Conservation (phyloP, 805 yeast genomes). For the Metschnikowia peoriensis region DNA sequence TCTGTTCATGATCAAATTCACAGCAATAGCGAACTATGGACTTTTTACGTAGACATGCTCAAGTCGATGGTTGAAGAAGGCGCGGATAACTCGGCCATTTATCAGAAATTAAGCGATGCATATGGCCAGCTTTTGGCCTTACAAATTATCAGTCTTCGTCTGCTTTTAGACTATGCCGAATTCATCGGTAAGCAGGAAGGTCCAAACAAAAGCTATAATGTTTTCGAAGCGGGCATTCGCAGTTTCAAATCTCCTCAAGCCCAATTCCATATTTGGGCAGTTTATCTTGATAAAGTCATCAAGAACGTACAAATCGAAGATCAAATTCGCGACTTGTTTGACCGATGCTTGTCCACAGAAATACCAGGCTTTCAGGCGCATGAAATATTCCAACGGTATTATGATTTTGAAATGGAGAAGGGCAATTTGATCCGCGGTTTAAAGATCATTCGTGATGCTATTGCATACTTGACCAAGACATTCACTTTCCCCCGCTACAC, state of each 20-base stretch:
- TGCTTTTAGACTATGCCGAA: conserved; percentile 63
- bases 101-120: conserved; percentile 21
- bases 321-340: conserved; percentile 67
- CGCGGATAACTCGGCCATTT: conserved; percentile 20
- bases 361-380: conserved; percentile 51
- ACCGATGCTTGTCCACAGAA: conserved; percentile 47
- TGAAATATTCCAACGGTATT: conserved; percentile 53
- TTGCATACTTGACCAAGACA: conserved; percentile 13
- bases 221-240: conserved; percentile 68
- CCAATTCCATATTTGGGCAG: conserved; percentile 65
- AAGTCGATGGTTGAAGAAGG: conserved; percentile 50
- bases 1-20: conserved; percentile 54
- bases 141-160: conserved; percentile 67
- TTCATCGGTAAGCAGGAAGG: conserved; percentile 50
- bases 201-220: conserved; percentile 50
- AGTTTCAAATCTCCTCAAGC: conserved; percentile 57
- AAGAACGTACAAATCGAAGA: conserved; percentile 15
- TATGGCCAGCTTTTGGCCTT: conserved; percentile 35
- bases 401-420: conserved; percentile 56
- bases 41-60: conserved; percentile 65
- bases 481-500: conserved; percentile 4
- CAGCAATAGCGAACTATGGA: conserved; percentile 68
- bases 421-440: conserved; percentile 52
- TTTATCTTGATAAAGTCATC: conserved; percentile 57
- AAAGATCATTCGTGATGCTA: conserved; percentile 21